Conservation (phyloP, 1,284 basidiomycete genomes). For the Porodaedalea pini region DNA sequence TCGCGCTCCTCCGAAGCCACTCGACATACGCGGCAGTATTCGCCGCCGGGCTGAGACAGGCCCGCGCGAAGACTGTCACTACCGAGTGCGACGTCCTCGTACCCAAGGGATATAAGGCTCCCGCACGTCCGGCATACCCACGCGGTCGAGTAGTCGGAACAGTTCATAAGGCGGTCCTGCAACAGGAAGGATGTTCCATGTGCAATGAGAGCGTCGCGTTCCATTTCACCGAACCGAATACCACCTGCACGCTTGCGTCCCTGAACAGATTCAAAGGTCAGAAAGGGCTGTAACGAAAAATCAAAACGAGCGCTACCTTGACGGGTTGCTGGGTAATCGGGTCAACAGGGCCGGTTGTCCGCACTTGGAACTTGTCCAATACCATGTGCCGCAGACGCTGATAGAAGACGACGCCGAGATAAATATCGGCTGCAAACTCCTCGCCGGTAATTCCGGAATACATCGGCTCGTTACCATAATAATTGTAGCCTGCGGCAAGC, state of each 20-base stretch:
- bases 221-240: constrained; percentile 99
- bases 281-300: not conserved
- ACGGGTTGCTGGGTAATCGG: constrained; percentile 95
- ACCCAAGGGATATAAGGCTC: constrained; percentile 91
- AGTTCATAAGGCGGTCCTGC: constrained; percentile 99
- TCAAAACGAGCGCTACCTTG: constrained; percentile 57
- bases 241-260: constrained; percentile 98
- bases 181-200: constrained; percentile 98
- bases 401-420: constrained; percentile 98
- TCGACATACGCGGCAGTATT: constrained; percentile 91
- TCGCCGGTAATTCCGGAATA: constrained; percentile 99
- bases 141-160: constrained; percentile 97
- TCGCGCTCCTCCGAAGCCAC: constrained; percentile 63
- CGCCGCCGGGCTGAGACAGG: constrained; percentile 65
- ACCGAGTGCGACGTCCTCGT: constrained; percentile 77
- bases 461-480: constrained; percentile 99
- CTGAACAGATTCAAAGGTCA: constrained; percentile 38
- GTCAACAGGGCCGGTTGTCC: constrained; percentile 97
- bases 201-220: constrained; percentile 96
- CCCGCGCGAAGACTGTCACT: constrained; percentile 41
- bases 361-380: constrained; percentile 98
- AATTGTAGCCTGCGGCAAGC: constrained; percentile 93
- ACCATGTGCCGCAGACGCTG: constrained; percentile 99
- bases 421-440: constrained; percentile 98
- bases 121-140: constrained; percentile 98